These are phyloP conservation scores for Tinospora cordifolia DNA, from an alignment of 164 flowering plant genomes.

Conservation along the genomic window DNA sequence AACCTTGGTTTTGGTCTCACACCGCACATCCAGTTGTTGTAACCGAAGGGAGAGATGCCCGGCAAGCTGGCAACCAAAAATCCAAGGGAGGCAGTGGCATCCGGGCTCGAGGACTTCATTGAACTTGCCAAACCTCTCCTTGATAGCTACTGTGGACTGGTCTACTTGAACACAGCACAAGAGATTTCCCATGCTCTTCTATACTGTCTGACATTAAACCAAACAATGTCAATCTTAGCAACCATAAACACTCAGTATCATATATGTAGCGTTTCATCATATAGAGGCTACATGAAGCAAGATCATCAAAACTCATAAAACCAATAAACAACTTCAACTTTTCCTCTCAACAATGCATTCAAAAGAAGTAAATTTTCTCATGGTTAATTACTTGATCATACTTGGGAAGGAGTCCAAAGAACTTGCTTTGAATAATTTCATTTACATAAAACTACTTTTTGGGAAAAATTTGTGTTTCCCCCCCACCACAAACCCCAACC, in stretches of 20 bases:
- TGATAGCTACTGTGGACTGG: slow-evolving; percentile 29
- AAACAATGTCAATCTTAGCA: not conserved
- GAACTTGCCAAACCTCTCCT: slow-evolving; percentile 27
- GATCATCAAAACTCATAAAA: not conserved
- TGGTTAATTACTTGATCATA: not conserved
- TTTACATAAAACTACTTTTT: not conserved
- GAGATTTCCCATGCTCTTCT: slow-evolving; percentile 19
- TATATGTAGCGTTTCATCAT: no score
- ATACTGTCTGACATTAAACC: not conserved
- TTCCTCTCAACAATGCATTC: not conserved
- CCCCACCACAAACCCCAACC: no score
- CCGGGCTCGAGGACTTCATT: slow-evolving; percentile 30
- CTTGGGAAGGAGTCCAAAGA: not conserved
- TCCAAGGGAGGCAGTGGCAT: slow-evolving; percentile 33
- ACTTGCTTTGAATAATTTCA: not conserved
- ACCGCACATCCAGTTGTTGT: slow-evolving; percentile 29
- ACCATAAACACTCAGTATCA: not conserved
- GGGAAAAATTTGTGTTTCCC: no score
- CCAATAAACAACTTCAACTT: not conserved
- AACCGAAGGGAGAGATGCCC: slow-evolving; percentile 27
- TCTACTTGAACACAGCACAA: slow-evolving; percentile 26
- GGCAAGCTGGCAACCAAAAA: slow-evolving; percentile 20
- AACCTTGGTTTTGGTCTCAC: slow-evolving; percentile 38
- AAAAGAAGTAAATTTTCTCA: not conserved
- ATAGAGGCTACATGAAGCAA: no score